Base-by-base conservation (phyloP, 306 rosid genomes). In the Abrus precatorius region DNA sequence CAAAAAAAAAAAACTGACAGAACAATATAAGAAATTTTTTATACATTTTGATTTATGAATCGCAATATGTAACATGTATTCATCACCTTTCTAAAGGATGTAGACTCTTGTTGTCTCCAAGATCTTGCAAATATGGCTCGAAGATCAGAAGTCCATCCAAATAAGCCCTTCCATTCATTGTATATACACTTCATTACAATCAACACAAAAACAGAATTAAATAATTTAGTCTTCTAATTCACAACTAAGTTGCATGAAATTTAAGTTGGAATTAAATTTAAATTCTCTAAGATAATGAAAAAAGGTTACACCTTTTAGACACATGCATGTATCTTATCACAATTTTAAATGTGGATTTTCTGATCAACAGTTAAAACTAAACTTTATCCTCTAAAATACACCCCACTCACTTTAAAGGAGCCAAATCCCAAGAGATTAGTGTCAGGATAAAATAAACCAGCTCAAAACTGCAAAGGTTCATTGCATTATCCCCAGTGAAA, bases 91-190 rank as follows among this genome's bases (percentile, higher is more conserved):
- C 91, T 89, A 38, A 90, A 53, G 12, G 87, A 88, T 14, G 86
- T 85, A 12, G 97, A 85, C 75, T 88, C 93, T 65, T 72, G 94
- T 54, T 88, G 88, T 56, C 95, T 89, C 90, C 88, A 86, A 3
- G 91, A 78, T 85, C 91, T 89, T 14, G 85, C 82, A 85, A 93
- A 82, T 69, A 89, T 71, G 50, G 93, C 82, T 3, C 94, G 93
- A 59, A 95, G 72, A 83, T 95, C 99, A 73, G 97, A 95, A 69
- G 95, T 82, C 97, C 97, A 90, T 50, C 97, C 97, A 56, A 93
- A 59, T 67, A 93, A 82, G 65, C 97, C 95, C 80, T 88, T 91
- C 99, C 98, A 93, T 80, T 93, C 98, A 41, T 88, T 87, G 82
- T 91, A 93, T 70, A 95, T 82, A 74, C 90, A 93, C 99, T 95